These are phyloP conservation scores for Torulaspora indica DNA, from an alignment of 805 yeast genomes.

Conservation along the genomic window DNA sequence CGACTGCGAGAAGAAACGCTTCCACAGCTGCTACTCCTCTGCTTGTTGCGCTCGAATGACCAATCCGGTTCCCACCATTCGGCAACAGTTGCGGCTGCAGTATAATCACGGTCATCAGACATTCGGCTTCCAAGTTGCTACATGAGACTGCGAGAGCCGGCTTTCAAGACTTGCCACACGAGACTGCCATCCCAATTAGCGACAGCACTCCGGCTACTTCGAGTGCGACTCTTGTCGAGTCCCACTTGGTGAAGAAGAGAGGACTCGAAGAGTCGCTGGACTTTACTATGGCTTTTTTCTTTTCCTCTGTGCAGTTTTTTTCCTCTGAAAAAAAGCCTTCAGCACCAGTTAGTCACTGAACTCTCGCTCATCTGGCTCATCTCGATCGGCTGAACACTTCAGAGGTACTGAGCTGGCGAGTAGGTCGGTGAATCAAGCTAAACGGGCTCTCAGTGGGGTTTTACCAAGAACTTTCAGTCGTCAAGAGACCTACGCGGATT, in stretches of 20 bases:
- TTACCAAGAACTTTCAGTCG: not conserved
- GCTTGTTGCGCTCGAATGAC: constrained; percentile 18
- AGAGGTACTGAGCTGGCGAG: not conserved
- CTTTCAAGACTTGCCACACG: too few species aligned
- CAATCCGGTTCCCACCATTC: constrained; percentile 35
- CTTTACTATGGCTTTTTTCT: constrained; percentile 3
- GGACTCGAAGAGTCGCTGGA: too few species aligned
- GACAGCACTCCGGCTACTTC: too few species aligned
- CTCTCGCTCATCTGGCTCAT: not conserved
- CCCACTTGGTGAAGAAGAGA: too few species aligned
- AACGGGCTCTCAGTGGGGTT: not conserved
- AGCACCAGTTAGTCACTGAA: not conserved
- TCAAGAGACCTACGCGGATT: not conserved
- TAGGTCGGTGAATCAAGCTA: not conserved
- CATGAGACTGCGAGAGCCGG: too few species aligned
- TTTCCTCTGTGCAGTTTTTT: constrained; percentile 5
- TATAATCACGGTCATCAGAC: constrained; percentile 7
- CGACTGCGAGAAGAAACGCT: constrained; percentile 5
- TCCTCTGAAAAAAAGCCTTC: not conserved
- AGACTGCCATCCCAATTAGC: too few species aligned
- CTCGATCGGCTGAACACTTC: not conserved
- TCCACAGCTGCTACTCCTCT: constrained; percentile 3
- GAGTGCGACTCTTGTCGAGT: too few species aligned
- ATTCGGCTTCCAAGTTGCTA: too few species aligned
- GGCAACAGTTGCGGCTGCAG: constrained; percentile 32